Base-by-base conservation (phyloP, 2,329 filamentous ascomycete genomes). In the Pyricularia grisea region DNA sequence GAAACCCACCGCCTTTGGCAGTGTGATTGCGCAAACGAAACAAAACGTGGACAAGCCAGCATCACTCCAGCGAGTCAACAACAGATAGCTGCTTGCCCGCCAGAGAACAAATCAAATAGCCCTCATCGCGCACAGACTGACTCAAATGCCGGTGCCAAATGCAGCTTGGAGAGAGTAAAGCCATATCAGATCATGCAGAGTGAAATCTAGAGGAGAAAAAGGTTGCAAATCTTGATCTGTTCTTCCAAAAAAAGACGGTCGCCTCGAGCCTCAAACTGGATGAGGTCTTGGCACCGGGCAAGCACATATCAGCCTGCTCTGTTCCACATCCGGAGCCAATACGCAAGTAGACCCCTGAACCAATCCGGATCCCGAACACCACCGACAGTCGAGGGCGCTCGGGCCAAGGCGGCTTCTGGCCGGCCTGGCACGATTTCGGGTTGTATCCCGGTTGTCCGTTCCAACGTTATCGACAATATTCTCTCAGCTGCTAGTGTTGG, bases 161-260 rank as follows among this genome's bases (percentile, higher is more conserved):
- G 42, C 28, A n/a, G 60, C 63, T 66, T 65, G 25, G 31, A 63
- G 61, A 67, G 23, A 58, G 64, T 58, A 70, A 71, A 72, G 70
- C 71, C 72, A 74, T 71, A 68, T 72, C 69, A 71, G 67, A 71
- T 73, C 72, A 72, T 71, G 73, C 72, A 70, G 71, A 72, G 72
- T 71, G 71, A 71, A 73, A 72, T 72, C 69, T 73, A 71, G 58
- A 61, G 42, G 60, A 65, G 50, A 36, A 64, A 31, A 68, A 68
- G 67, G 50, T 68, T 68, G 67, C 36, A 63, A 58, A 67, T 67
- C 66, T 67, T 33, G 17, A 55, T 67, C 66, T 60, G 65, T 67
- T 55, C 31, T 67, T 50, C 42, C 27, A 63, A 63, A 61, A 63
- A 63, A 50, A 50, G 7, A 42, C 36, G 60, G 60, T 17, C 60